Conservation (phyloP, 495 filamentous ascomycete species). For the Penicillium egyptiacum region DNA sequence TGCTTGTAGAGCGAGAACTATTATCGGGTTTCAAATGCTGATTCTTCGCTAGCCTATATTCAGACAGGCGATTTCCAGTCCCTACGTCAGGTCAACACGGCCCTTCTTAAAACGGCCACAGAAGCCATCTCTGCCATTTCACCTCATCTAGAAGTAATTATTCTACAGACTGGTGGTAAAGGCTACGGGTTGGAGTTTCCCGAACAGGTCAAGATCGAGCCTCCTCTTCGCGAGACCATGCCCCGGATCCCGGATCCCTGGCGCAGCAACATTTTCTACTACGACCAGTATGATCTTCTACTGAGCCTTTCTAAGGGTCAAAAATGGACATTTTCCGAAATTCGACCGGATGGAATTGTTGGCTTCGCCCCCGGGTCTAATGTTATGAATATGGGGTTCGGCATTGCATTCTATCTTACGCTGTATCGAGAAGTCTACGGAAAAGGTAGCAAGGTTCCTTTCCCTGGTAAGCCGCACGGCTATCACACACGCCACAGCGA, state of each 20-base stretch:
- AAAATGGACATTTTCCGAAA: conserved; percentile 41
- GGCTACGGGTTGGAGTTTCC: conserved; percentile 42
- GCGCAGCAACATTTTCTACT: conserved; percentile 44
- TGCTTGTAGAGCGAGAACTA: too few relatives aligned
- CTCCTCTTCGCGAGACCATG: conserved; percentile 35
- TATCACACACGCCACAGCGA: conserved; percentile 32
- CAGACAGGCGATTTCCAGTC: too few relatives aligned
- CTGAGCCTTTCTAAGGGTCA: conserved; percentile 28
- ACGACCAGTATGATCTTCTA: conserved; percentile 43
- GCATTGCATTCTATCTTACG: conserved; percentile 38
- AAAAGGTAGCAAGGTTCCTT: conserved; percentile 25
- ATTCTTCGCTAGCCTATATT: too few relatives aligned
- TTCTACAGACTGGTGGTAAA: conserved; percentile 46
- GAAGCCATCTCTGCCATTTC: conserved; percentile 23
- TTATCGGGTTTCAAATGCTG: too few relatives aligned
- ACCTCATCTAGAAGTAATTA: too few relatives aligned
- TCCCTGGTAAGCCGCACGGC: conserved; percentile 31
- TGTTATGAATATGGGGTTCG: conserved; percentile 42
- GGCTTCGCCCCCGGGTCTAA: conserved; percentile 45
- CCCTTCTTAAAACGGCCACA: background rate
- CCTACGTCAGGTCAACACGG: too few relatives aligned
- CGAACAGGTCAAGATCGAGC: conserved; percentile 29
- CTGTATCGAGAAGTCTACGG: conserved; percentile 32
- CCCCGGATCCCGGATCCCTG: conserved; percentile 44
- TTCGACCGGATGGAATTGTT: conserved; percentile 45